Evolutionary conservation across 225 moss, liverwort and hornwort genomes (phyloP).

Genomic region (Pseudisothecium myosuroides): DNA sequence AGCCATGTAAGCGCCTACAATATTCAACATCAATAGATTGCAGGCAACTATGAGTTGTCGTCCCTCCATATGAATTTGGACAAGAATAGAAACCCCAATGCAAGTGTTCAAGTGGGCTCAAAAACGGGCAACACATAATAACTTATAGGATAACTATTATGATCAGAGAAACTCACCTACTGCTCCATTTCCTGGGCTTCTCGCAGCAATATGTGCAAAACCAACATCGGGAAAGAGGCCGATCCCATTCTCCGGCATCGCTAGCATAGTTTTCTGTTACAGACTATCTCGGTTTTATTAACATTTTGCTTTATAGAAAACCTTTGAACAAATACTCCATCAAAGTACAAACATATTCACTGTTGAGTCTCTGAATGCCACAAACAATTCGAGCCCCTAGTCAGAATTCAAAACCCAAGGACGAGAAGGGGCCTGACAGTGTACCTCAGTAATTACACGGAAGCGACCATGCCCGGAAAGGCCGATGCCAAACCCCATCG

Average conservation of each 20-base stretch:
- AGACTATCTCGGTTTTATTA: not conserved
- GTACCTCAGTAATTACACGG: slow-evolving; percentile 87
- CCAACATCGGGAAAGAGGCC: slow-evolving; percentile 98
- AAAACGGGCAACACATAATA: not conserved
- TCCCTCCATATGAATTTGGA: not conserved
- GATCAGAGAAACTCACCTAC: slow-evolving; percentile 41
- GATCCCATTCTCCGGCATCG: slow-evolving; percentile 96
- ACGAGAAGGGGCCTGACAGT: not conserved
- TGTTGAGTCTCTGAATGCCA: not conserved
- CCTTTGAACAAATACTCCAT: not conserved
- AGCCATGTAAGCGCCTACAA: slow-evolving; percentile 76
- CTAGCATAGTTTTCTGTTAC: slow-evolving; percentile 77
- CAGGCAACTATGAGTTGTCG: not conserved
- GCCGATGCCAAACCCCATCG: slow-evolving; percentile 94
- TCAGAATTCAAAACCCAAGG: not conserved
- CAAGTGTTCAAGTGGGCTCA: not conserved
- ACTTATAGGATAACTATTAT: not conserved
- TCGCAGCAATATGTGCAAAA: slow-evolving; percentile 67
- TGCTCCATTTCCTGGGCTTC: slow-evolving; percentile 78
- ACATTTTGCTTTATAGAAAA: not conserved
- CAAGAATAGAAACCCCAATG: not conserved
- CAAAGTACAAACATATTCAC: not conserved
- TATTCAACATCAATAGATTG: not conserved
- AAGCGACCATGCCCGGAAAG: slow-evolving; percentile 86
- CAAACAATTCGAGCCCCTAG: not conserved